These are phyloP conservation scores for Penicillium brevicompactum DNA, from an alignment of 2,329 filamentous ascomycete genomes.

Conservation along the genomic window DNA sequence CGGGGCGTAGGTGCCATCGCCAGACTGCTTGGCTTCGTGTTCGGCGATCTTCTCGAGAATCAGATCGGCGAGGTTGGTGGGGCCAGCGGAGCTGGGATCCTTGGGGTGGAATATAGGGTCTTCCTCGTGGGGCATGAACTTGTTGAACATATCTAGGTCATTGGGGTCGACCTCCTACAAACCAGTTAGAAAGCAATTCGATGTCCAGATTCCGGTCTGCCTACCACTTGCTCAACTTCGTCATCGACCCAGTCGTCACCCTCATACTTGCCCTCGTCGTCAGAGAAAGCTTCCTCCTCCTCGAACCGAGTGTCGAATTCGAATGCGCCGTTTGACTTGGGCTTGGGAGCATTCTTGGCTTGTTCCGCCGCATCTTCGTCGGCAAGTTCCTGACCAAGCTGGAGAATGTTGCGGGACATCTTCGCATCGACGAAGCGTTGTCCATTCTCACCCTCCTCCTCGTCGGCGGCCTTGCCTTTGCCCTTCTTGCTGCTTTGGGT, in stretches of 20 bases:
- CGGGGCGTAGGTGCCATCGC: constrained; percentile 35
- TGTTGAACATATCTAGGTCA: constrained; percentile 87
- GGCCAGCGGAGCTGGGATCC: constrained; percentile 48
- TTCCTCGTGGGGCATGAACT: constrained; percentile 78
- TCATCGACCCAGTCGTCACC: constrained; percentile 75
- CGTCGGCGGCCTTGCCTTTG: constrained; percentile 62
- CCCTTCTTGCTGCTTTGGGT: constrained; percentile 72
- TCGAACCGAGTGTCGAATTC: constrained; percentile 77
- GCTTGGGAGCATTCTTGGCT: constrained; percentile 41
- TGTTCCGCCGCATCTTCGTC: constrained; percentile 72
- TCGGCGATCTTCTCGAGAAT: constrained; percentile 94
- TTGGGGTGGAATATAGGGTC: constrained; percentile 71
- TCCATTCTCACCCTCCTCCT: constrained; percentile 60
- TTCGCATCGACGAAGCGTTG: constrained; percentile 82
- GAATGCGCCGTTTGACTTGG: constrained; percentile 66
- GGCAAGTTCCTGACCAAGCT: constrained; percentile 83
- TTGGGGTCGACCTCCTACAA: constrained; percentile 77
- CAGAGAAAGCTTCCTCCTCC: constrained; percentile 53
- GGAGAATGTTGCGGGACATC: constrained; percentile 83
- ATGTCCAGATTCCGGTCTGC: constrained; percentile 11
- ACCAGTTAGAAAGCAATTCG: constrained; percentile 12
- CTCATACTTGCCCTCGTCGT: constrained; percentile 56
- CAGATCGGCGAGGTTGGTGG: constrained; percentile 84
- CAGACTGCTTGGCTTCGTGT: constrained; percentile 71
- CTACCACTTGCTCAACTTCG: constrained; percentile 53